These are phyloP conservation scores for Microdochium bolleyi DNA, from an alignment of 2,329 filamentous ascomycete species.

Conservation along the genomic window DNA sequence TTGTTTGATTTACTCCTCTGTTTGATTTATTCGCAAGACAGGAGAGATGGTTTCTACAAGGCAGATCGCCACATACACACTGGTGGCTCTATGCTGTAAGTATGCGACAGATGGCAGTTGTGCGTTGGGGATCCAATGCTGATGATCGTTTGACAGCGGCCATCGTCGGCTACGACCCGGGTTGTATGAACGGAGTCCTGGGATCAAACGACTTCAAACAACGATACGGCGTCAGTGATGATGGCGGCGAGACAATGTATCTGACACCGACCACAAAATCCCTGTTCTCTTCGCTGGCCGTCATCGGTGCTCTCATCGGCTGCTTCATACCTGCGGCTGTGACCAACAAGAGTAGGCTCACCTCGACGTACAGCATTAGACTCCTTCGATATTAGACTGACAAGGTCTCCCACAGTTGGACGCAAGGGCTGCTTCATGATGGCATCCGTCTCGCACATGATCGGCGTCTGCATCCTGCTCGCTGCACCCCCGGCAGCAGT, in stretches of 20 bases:
- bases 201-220: neutral
- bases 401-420: neutral
- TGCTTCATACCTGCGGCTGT: neutral
- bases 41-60: neutral
- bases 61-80: neutral
- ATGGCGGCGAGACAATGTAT: neutral
- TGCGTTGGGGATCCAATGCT: neutral
- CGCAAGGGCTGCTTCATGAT: neutral
- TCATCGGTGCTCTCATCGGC: neutral
- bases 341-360: neutral
- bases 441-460: neutral
- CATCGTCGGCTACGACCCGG: neutral
- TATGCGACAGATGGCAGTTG: neutral
- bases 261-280: neutral
- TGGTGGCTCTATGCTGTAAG: neutral
- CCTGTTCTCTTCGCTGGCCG: neutral
- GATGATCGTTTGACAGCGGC: neutral
- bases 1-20: neutral
- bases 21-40: neutral
- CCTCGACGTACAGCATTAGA: neutral
- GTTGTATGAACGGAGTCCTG: neutral
- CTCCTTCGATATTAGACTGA: neutral
- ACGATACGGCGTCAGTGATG: neutral
- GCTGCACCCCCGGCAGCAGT: neutral
- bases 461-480: neutral